Percentiles rank a stretch among this genome's conserved stretches.
Evolutionary conservation across 2,329 filamentous ascomycete genomes (phyloP).

Genomic region (Fusarium nanum): DNA sequence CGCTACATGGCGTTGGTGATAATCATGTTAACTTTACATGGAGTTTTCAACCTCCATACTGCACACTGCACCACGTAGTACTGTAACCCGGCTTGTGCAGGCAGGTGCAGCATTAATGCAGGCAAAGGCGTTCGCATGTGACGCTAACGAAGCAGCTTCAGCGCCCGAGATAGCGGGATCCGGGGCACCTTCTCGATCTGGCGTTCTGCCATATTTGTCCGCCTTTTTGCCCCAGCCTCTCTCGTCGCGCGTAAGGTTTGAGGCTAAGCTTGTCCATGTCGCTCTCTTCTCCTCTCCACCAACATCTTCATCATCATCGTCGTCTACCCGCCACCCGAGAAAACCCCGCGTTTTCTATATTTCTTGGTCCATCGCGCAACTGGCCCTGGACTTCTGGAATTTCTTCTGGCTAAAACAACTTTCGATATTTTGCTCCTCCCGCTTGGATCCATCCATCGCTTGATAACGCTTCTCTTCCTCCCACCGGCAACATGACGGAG

Average conservation of each 20-base stretch:
- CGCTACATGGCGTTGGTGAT: neutral
- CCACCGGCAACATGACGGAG: constrained; percentile 74
- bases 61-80: neutral
- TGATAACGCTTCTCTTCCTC: constrained; percentile 29
- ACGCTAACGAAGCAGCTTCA: constrained; percentile 34
- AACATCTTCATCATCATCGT: constrained; percentile 31
- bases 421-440: constrained; percentile 22
- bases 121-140: constrained; percentile 39
- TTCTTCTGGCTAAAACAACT: constrained; percentile 22
- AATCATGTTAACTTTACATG: constrained; percentile 2
- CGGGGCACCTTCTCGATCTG: constrained; percentile 41
- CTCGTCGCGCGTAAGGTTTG: constrained; percentile 43
- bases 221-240: constrained; percentile 45
- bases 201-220: constrained; percentile 47
- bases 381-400: constrained; percentile 43
- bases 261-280: constrained; percentile 32
- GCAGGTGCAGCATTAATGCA: constrained; percentile 27
- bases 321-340: constrained; percentile 21
- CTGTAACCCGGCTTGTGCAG: constrained; percentile 7
- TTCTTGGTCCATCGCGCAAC: constrained; percentile 42
- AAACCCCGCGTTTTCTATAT: constrained; percentile 32
- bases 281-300: constrained; percentile 45
- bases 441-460: constrained; percentile 32
- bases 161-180: constrained; percentile 21
- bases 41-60: neutral